Evolutionary conservation across 768 basidiomycete genomes (phyloP), one percentile per base, ranked within the genome.

Genomic region (Amanita pseudoporphyria): DNA sequence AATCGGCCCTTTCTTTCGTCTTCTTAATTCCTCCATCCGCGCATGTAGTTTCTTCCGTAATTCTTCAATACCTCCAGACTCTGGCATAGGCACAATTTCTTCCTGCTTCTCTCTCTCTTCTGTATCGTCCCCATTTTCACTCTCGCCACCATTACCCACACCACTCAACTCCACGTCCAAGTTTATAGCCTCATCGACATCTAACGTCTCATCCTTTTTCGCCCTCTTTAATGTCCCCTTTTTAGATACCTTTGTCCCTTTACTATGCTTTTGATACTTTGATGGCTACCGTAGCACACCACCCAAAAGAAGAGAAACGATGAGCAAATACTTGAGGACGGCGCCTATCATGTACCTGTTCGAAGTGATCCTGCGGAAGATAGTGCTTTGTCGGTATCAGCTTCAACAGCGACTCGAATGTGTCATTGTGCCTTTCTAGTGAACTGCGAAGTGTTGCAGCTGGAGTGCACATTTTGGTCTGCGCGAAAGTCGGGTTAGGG

Each of bases 311-410:
- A 28, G 9, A 28, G 3, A 5, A 13, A 21, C 9, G 9, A 18
- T 42, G 32, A 18, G 35, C 16, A 19, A n/a, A 14, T 3, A 37
- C 36, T 14, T 18, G 36, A 16, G 36, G n/a, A 16, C 36, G 14
- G n/a, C 51, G 18, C 14, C 7, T 6, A 18, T 6, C 16, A 56
- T 68, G 36, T 45, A 83, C 87, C 73, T 83, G 79, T 52, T 84
- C 84, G 45, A 84, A 79, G 1, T 78, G 76, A 16, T 86, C 83
- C 35, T 71, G 73, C 1, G 79, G 76, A 43, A 96, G 70, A 65
- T 97, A 97, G 63, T 87, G 91, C 69, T 84, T 85, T 5, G 93
- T 76, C 0, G 95, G 95, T 49, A 97, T 96, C 40, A 96, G 77
- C 35, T 74, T 79, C 1, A 96, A 71, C 4, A 97, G 71, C 0